Base-by-base conservation (phyloP, 257 asterid genomes). In the Nicotiana paniculata region DNA sequence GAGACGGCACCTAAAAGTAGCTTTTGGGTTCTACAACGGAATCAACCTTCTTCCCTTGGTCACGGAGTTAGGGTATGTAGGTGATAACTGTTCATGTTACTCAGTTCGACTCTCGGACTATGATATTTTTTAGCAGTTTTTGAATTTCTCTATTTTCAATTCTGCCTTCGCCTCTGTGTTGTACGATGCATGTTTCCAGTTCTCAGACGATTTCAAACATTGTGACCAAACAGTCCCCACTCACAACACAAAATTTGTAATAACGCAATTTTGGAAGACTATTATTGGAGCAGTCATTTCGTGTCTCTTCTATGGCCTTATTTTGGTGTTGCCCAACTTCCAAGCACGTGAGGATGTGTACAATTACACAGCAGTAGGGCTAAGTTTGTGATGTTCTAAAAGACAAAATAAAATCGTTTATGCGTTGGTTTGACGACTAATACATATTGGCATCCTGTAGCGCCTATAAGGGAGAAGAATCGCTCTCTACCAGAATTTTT, bases 221-320 rank as follows among this genome's bases (percentile, higher is more conserved):
- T 70, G 18, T 39, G 58, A 10, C 33, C 0, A 39, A 69, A 39
- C 12, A 10, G 77, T 69, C 32, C 57, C 30, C 6, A 70, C 58
- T 70, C 3, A 39, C 57, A 43, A 70, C 54, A 21, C 33, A 70
- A n/a, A 7, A 18, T 9, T 26, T 4, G 55, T 21, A 21, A 21
- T 21, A 21, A 21, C 24, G 24, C 37, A 72, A 72, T 72, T 5
- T 72, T 72, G 78, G 11, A 43, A 70, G 26, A 21, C 59, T 48
- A 72, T 74, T 74, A 74, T 24, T 74, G 79, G 1, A 72, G 61
- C 59, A 10, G 9, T 59, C 28, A 75, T 75, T 75, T 75, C 54
- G 62, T 75, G 80, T 75, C 80, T 26, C 46, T 75, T 51, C 13
- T 59, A 75, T 51, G 80, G 64, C 64, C 80, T 75, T 63, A 75